A percentile compares a stretch with the other conserved stretches of the same genome.
Conservation (phyloP, 2,329 filamentous ascomycete species). For the Colletotrichum sp. region DNA sequence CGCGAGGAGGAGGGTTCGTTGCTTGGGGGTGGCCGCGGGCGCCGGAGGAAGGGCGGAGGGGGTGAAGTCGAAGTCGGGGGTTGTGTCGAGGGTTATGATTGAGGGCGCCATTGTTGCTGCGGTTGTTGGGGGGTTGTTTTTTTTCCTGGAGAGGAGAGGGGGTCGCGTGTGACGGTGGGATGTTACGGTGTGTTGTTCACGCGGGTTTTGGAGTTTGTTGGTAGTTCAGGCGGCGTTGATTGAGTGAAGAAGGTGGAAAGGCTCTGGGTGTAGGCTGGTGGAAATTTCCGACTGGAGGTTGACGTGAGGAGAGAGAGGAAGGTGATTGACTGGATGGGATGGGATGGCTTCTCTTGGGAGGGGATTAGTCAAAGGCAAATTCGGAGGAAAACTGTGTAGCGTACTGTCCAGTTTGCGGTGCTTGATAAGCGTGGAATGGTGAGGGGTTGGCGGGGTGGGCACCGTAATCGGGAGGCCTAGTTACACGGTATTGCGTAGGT, state of each 20-base stretch:
- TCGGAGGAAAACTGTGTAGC: constrained; percentile 7
- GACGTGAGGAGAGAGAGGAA: background rate
- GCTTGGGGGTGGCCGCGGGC: constrained; percentile 26
- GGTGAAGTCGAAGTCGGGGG: constrained; percentile 55
- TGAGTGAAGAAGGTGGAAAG: background rate
- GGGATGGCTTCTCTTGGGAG: background rate
- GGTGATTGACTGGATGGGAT: background rate
- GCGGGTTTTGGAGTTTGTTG: background rate
- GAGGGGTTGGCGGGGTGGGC: constrained; percentile 22
- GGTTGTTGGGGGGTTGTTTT: background rate
- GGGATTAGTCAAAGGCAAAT: constrained; percentile 17
- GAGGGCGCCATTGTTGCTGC: constrained; percentile 53
- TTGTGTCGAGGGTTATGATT: constrained; percentile 59
- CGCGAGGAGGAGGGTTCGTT: constrained; percentile 81
- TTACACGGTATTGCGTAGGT: constrained; percentile 9
- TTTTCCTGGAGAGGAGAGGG: background rate
- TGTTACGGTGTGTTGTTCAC: background rate
- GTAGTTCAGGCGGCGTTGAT: background rate
- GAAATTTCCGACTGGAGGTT: background rate
- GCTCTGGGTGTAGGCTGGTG: background rate
- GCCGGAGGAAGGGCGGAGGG: constrained; percentile 28
- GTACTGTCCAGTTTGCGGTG: constrained; percentile 2
- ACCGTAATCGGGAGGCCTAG: background rate
- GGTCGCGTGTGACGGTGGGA: background rate
- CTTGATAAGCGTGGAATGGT: constrained; percentile 19